A percentile compares a stretch with the other conserved stretches of the same genome.
These are phyloP conservation scores for Ceratocystis diversiconidia DNA, from an alignment of 2,329 filamentous ascomycete genomes.

Conservation along the genomic window DNA sequence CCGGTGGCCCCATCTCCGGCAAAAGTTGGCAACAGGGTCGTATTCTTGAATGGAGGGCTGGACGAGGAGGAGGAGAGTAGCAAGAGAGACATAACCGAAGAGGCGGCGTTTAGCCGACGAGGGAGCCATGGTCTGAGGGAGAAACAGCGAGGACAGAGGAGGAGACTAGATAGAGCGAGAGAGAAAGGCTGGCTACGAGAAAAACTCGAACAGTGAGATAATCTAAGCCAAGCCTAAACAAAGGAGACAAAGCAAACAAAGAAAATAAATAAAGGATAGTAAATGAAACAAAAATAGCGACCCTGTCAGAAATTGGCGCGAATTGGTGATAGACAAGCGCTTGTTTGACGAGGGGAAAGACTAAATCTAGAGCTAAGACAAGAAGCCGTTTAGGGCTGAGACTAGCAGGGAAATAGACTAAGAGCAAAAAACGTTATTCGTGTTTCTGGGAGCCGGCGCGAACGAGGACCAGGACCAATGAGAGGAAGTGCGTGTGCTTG, in stretches of 20 bases:
- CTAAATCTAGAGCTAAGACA: too few species aligned
- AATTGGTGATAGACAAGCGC: too few species aligned
- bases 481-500: too few species aligned
- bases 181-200: background rate
- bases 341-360: too few species aligned
- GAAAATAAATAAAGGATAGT: background rate
- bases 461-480: too few species aligned
- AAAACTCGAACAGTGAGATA: background rate
- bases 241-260: background rate
- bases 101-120: background rate
- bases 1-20: conserved; percentile 43
- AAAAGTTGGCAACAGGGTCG: conserved; percentile 41
- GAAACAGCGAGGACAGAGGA: background rate
- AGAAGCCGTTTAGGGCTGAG: too few species aligned
- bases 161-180: background rate
- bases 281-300: background rate
- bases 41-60: conserved; percentile 25
- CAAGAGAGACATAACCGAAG: background rate
- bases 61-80: conserved; percentile 1
- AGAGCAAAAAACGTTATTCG: too few species aligned
- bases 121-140: background rate
- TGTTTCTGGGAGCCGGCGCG: too few species aligned
- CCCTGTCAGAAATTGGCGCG: too few species aligned
- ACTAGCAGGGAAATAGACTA: too few species aligned
- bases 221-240: too few species aligned